Evolutionary conservation across 139 green algal genomes (phyloP).

Genomic region (Pleodorina starrii): DNA sequence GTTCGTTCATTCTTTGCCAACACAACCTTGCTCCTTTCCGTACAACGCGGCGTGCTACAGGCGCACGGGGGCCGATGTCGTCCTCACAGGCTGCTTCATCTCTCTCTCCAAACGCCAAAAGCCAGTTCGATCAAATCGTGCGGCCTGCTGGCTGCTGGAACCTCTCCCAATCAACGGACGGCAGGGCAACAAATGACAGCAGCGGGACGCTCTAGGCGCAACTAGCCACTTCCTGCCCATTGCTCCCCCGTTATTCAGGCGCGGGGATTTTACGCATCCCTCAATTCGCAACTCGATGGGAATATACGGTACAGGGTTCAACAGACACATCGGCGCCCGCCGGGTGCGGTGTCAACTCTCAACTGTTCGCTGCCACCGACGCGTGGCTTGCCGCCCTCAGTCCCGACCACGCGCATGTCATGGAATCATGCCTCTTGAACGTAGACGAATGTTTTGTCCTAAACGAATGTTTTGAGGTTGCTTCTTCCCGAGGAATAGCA

Average conservation of each 20-base stretch:
- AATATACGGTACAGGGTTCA: neutral
- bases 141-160: neutral
- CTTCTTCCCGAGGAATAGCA: no score
- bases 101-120: neutral
- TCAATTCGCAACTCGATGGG: neutral
- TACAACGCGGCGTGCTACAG: neutral
- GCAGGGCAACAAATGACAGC: neutral
- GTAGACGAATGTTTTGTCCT: no score
- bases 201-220: neutral
- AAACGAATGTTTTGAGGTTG: no score
- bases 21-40: neutral
- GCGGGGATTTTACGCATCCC: neutral
- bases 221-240: neutral
- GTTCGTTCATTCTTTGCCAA: neutral
- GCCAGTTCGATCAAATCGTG: neutral
- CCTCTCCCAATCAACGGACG: neutral
- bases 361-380: no score
- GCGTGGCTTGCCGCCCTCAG: no score
- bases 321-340: neutral
- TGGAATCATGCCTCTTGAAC: no score
- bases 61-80: neutral
- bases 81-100: neutral
- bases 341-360: no score
- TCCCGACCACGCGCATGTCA: no score
- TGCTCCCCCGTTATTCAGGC: neutral